Evolutionary conservation across 306 rosid genomes (phyloP), one percentile per base, ranked within the genome.

Genomic region (Prunus davidiana): DNA sequence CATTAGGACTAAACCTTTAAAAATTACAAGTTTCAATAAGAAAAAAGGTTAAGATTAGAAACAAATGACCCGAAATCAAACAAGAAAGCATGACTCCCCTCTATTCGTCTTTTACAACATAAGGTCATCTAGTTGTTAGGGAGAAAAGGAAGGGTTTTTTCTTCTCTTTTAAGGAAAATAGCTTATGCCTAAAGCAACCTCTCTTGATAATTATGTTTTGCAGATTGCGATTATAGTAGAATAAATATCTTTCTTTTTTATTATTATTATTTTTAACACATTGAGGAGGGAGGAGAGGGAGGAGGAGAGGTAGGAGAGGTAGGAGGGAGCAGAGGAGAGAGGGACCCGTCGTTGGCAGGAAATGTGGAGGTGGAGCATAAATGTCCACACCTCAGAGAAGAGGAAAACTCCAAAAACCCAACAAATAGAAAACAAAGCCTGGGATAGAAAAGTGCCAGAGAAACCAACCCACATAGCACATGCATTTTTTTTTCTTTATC

Each of bases 391-490:
- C 74, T 74, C 64, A 51, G 45, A 67, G 79, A 77, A 43, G 72
- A 52, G 79, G 81, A 87, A 88, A 78, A 73, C 61, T 72, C 81
- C 86, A 85, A 86, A 80, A 84, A 20, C 73, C 72, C 61, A 41
- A 84, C 52, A 74, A 87, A 82, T 73, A 84, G 66, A 79, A 81
- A 83, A 84, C 57, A 78, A 76, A 76, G 76, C 7, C 16, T 4
- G 16, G 46, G 65, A n/a, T 84, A 69, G 78, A 80, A 84, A 67
- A 82, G 82, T 79, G 90, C 51, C 85, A 84, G 89, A 74, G 81
- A 67, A 84, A 84, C 83, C 86, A 85, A 70, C 85, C 86, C 88
- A 85, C 90, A 76, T 50, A 57, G 80, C 98, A 89, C 93, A 91
- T 91, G 93, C 87, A 79, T 71, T 75, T 76, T 69, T 79, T 28